Conservation (phyloP, 768 basidiomycete genomes). For the Lepiota venenata region DNA sequence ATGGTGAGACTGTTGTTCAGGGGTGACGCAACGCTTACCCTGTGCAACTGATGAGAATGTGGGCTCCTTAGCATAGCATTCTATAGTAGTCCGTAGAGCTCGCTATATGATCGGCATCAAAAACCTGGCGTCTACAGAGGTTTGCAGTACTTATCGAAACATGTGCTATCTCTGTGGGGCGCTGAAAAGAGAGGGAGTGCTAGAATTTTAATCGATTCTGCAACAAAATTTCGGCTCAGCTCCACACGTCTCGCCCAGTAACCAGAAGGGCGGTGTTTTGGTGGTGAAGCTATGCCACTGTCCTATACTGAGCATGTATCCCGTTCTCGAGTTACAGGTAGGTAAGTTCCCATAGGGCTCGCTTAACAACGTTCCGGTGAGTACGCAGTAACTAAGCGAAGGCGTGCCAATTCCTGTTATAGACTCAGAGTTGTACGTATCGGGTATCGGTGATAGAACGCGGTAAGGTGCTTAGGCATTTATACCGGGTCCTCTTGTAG, state of each 20-base stretch:
- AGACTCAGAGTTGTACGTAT: background rate
- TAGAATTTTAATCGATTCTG: too few relatives aligned
- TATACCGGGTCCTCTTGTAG: background rate
- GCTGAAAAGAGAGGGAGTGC: too few relatives aligned
- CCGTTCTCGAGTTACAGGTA: background rate
- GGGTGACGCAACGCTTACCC: constrained; percentile 13
- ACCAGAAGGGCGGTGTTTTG: background rate
- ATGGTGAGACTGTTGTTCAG: constrained; percentile 7
- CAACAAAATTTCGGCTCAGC: too few relatives aligned
- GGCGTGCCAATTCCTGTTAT: constrained; percentile 1
- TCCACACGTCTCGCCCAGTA: too few relatives aligned
- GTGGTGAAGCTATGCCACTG: background rate
- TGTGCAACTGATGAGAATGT: constrained; percentile 13
- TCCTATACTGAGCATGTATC: background rate
- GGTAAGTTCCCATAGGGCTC: constrained; percentile 5
- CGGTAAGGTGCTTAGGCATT: background rate
- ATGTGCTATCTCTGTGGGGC: too few relatives aligned
- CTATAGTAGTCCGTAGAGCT: constrained; percentile 2
- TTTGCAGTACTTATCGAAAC: background rate
- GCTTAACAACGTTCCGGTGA: constrained; percentile 9
- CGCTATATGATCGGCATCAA: constrained; percentile 5
- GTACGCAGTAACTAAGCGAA: constrained; percentile 11
- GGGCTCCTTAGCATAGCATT: background rate
- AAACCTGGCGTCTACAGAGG: background rate
- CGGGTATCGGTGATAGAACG: constrained; percentile 10